Evolutionary conservation across 73 alveolate species (phyloP), one percentile per base, ranked within the genome.

Genomic region (Breviolum minutum): DNA sequence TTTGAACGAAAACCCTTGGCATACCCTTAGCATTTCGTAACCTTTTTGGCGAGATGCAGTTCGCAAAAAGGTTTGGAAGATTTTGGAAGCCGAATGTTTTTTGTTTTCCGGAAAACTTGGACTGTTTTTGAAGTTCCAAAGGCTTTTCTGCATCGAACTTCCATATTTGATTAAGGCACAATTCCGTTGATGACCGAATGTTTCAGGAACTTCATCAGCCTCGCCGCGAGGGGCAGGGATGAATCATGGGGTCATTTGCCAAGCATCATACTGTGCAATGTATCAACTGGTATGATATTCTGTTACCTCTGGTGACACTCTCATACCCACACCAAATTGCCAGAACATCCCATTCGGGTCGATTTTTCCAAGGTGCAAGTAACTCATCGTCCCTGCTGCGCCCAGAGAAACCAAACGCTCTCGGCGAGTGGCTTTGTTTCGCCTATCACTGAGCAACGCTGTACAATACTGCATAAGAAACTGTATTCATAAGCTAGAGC

Each of bases 181-280:
- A 83, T 83, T 3, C 92, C 71, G 60, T 83, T 83, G 92, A 83
- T 83, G 92, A 83, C 8, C 24, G 92, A 83, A 61, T 83, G 92
- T 26, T 83, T 83, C 76, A 83, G 92, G 76, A 83, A 22, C 92
- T 83, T 83, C 92, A 83, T 83, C 73, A 61, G 61, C 92, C 92
- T 83, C 48, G 9, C 54, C 3, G 54, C 54, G 54, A 40, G 54
- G 54, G 54, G 54, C 54, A 40, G 54, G 54, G 54, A 40, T 40
- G 54, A 40, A 40, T 40, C 54, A 40, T 40, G 54, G 54, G 54
- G 3, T 40, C 54, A 40, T 40, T 40, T 40, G 54, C 54, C 54
- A 40, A 40, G 4, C 77, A 68, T 22, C 24, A 22, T 68, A 17
- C 77, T 68, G 77, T 14, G n/a, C 77, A 68, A 14, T 68, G 77